These are phyloP conservation scores for Jamesozyma jinghongensis DNA, from an alignment of 805 yeast genomes.

Conservation along the genomic window DNA sequence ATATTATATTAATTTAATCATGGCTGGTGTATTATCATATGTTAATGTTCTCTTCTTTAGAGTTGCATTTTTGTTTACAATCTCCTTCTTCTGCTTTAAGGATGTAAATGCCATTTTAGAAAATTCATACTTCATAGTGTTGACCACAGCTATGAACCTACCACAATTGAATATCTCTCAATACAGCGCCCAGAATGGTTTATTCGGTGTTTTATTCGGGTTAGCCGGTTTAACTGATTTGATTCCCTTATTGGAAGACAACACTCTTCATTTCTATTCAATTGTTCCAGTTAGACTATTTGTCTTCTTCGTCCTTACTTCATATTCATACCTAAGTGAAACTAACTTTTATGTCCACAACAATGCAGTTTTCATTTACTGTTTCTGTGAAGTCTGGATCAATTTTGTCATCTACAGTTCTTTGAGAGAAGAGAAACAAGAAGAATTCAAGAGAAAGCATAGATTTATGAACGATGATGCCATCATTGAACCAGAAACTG, in stretches of 20 bases:
- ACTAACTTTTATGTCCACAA: conserved; percentile 42
- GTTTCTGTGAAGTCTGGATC: conserved; percentile 62
- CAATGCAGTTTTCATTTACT: conserved; percentile 49
- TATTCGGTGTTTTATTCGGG: conserved; percentile 39
- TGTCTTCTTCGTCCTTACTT: conserved; percentile 41
- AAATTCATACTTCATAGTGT: conserved; percentile 40
- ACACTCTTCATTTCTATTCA: conserved; percentile 44
- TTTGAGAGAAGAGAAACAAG: conserved; percentile 54
- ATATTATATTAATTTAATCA: too few species aligned
- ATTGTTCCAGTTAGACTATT: conserved; percentile 50
- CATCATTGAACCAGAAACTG: conserved; percentile 5
- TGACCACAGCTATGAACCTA: conserved; percentile 53
- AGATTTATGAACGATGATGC: conserved; percentile 6
- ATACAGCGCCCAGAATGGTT: conserved; percentile 41
- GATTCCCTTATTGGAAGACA: conserved; percentile 44
- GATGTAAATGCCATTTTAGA: conserved; percentile 39
- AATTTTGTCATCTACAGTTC: conserved; percentile 53
- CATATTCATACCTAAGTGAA: conserved; percentile 40
- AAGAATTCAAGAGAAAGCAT: conserved; percentile 32
- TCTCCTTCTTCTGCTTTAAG: conserved; percentile 40
- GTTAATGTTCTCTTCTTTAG: conserved; percentile 40
- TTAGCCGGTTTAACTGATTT: conserved; percentile 44
- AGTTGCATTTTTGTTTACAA: conserved; percentile 35
- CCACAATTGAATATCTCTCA: conserved; percentile 26
- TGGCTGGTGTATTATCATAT: conserved; percentile 39